phyloP scores from a whole-genome alignment of 345 rosid species.

The Chamaenerion angustifolium region DNA sequence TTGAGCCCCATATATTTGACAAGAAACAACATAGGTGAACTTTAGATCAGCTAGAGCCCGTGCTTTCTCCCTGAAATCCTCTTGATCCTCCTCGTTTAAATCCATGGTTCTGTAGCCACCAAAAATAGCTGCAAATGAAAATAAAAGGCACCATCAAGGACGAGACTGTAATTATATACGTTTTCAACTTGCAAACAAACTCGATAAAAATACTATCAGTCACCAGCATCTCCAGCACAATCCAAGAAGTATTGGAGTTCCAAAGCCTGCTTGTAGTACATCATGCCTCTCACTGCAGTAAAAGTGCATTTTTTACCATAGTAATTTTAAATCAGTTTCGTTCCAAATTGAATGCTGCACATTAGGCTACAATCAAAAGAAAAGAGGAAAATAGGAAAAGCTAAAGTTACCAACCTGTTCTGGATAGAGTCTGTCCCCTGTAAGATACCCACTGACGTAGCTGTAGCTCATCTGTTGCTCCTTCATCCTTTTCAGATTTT shows the following conservation, averaged over 20 bases:
- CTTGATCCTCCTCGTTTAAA: slow-evolving; percentile 15
- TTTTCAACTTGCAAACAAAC: slow-evolving; percentile 5
- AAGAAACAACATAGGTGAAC: slow-evolving; percentile 94
- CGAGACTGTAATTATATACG: not conserved
- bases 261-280: slow-evolving; percentile 73
- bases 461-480: slow-evolving; percentile 19
- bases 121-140: slow-evolving; percentile 29
- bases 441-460: slow-evolving; percentile 78
- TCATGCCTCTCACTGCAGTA: slow-evolving; percentile 83
- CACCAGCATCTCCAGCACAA: slow-evolving; percentile 43
- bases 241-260: slow-evolving; percentile 76
- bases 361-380: no score
- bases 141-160: slow-evolving; percentile 4
- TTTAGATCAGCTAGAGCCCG: slow-evolving; percentile 77
- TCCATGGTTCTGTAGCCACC: slow-evolving; percentile 22
- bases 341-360: no score
- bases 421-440: slow-evolving; percentile 86
- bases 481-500: slow-evolving; percentile 14
- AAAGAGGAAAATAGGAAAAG: not conserved
- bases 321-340: no score
- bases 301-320: not conserved
- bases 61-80: slow-evolving; percentile 18
- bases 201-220: slow-evolving; percentile 14
- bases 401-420: slow-evolving; percentile 43
- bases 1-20: slow-evolving; percentile 82